Conservation (phyloP, 306 rosid species). For the Cyamopsis tetragonoloba region DNA sequence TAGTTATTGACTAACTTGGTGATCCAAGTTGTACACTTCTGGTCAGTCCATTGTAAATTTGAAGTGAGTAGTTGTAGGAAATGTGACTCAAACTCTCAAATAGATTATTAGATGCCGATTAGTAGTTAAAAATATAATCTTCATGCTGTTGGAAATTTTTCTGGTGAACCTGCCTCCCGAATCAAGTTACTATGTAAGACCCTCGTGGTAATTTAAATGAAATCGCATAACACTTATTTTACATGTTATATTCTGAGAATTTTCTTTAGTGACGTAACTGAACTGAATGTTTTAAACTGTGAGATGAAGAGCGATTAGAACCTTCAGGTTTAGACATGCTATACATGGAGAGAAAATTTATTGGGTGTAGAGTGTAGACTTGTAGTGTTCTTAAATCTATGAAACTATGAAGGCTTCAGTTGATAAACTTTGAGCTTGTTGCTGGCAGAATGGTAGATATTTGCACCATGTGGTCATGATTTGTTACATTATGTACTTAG, state of each 20-base stretch:
- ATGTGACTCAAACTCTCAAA: neutral
- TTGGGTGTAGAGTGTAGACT: neutral
- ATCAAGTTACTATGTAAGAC: neutral
- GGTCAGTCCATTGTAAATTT: conserved; percentile 6
- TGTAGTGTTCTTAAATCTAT: neutral
- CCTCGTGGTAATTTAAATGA: conserved; percentile 5
- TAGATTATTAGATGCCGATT: neutral
- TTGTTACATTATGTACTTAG: neutral
- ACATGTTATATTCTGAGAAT: neutral
- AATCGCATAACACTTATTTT: neutral
- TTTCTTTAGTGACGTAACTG: neutral
- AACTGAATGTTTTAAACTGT: neutral
- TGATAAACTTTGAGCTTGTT: neutral
- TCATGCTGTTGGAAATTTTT: neutral
- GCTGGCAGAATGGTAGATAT: neutral
- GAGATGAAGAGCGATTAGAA: neutral
- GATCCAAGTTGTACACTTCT: neutral
- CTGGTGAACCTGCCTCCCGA: neutral
- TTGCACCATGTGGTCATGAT: neutral
- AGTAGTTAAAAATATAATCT: neutral
- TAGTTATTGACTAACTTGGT: no score
- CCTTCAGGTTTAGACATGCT: conserved; percentile 11
- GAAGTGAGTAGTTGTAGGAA: neutral
- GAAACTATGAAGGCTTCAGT: neutral
- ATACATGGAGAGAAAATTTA: neutral